Evolutionary conservation across 2,329 filamentous ascomycete genomes (phyloP), one percentile per base, ranked within the genome.

Genomic region (Fusarium pseudograminearum): DNA sequence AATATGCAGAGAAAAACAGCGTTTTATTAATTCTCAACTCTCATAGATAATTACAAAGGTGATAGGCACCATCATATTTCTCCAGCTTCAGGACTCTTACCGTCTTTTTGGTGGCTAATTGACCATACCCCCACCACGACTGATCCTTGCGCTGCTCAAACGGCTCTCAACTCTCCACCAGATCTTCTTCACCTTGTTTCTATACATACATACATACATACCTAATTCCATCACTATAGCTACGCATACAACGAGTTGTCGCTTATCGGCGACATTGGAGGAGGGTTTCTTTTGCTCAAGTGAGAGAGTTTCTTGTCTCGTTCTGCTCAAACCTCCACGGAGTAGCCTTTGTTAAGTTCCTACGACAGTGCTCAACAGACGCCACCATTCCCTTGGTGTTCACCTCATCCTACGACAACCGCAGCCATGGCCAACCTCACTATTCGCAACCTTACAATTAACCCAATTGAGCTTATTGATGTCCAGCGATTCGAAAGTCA

Each of bases 401-500:
- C 30, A 45, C 15, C 34, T 33, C 44, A 28, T 54, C 40, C 48
- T 44, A n/a, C 41, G 30, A 50, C 57, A 52, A 33, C 34, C 46
- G 46, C 61, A 72, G 69, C 60, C 59, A 87, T 87, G 85, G 79
- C 82, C 20, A 79, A 81, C 60, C 82, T 97, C 71, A 92, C 87
- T 7, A 88, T 98, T 74, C 93, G 94, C 74, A 98, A 98, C 79
- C 83, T 97, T 70, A 95, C 93, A 45, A 84, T 87, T 60, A 90
- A 87, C 50, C 85, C 89, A n/a, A 83, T 97, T 57, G 88, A 90
- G 71, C 86, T 98, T 73, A 90, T 89, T 78, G 84, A 77, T 63
- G 83, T 95, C 61, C 92, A 97, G 82, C 90, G 91, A 71, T 94
- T 94, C 78, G 87, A 89, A 71, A 85, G 79, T 31, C 77, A 82